Evolutionary conservation across 805 yeast genomes (phyloP), one percentile per base, ranked within the genome.

Genomic region (Candida anglica): DNA sequence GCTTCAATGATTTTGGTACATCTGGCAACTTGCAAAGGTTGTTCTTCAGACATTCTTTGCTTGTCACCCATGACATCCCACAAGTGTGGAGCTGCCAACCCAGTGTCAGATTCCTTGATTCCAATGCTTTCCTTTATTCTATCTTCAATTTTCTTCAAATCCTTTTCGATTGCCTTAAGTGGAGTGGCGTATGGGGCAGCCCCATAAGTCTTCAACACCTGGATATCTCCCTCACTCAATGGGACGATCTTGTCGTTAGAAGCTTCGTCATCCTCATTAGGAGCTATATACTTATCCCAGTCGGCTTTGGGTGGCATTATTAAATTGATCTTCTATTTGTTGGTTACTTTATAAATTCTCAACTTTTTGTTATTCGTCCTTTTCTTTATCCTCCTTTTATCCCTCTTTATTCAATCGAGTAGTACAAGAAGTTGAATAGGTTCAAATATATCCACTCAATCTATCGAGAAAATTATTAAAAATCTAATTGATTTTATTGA

Each of bases 21-120:
- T 58, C 99, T 75, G 13, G 99, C 98, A 29, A 94, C 99, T 63
- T 93, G 99, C 45, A 93, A 69, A 19, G 98, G 96, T 55, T 87
- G 96, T 56, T 93, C 98, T 58, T 83, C 91, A 40, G 81, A 73
- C 81, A 89, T 80, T 53, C 96, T 73, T 62, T 86, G 95, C 57
- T 85, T 84, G 64, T 93, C 99, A 18, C 97, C 98, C 72, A 81
- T 78, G 30, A 91, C 87, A 66, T 93, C 99, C 99, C 99, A 93
- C 46, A 91, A 66, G 53, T 86, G 95, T 5, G 97, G 96, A 33
- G 95, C 89, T 14, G 98, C 87, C 42, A 93, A 71, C n/a, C 99
- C 99, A 1, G 99, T 91, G 61, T 93, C 98, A 53, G 93, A 80
- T 60, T 93, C 99, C 55, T 86, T 85, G 47, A 85, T 73, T 30